phyloP scores from a whole-genome alignment of 2,329 filamentous ascomycete genomes.

The Fusarium napiforme region DNA sequence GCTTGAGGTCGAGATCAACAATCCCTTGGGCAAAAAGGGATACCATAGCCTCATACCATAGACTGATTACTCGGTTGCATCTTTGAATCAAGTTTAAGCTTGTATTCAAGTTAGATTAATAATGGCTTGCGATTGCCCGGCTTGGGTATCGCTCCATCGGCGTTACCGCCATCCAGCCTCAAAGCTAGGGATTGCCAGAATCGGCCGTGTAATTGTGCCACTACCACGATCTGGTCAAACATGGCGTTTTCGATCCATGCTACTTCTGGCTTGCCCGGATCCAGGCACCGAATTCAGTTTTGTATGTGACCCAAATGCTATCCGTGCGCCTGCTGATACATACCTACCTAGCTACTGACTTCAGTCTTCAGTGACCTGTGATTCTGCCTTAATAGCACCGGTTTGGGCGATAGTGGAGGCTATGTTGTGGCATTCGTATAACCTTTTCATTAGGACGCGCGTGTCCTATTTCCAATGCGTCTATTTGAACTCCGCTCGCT shows the following conservation, averaged over 20 bases:
- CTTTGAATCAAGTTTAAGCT: background rate
- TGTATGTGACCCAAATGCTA: background rate
- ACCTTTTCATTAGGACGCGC: background rate
- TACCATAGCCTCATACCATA: background rate
- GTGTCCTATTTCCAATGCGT: conserved; percentile 8
- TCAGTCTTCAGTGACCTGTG: background rate
- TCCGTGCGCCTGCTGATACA: background rate
- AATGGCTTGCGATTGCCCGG: background rate
- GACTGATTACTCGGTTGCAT: background rate
- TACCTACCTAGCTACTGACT: background rate
- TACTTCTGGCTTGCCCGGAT: conserved; percentile 23
- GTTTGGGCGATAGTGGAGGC: conserved; percentile 13
- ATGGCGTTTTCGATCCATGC: conserved; percentile 31
- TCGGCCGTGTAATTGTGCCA: conserved; percentile 7
- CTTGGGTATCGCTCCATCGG: conserved; percentile 3
- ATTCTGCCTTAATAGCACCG: conserved; percentile 2
- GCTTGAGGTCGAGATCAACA: background rate
- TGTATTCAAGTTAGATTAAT: background rate
- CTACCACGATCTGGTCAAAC: conserved; percentile 24
- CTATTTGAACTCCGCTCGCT: background rate
- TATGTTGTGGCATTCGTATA: background rate
- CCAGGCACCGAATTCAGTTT: conserved; percentile 20
- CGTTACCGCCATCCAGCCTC: background rate
- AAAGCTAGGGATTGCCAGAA: background rate
- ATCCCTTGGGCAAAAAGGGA: background rate